Conservation (phyloP, 345 rosid species). For the Camelina neglecta region DNA sequence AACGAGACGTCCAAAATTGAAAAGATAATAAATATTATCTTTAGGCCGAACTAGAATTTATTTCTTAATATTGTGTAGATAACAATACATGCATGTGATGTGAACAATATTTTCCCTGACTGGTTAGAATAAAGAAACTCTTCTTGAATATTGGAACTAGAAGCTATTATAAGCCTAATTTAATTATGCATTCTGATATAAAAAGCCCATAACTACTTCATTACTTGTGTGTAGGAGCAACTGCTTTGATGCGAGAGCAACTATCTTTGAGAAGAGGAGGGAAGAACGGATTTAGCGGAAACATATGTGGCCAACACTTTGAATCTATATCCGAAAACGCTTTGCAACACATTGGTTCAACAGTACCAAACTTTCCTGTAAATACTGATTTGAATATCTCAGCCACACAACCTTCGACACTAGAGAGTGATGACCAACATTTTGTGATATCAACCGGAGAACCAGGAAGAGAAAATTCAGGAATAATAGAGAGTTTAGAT, state of each 20-base stretch:
- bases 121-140: not conserved
- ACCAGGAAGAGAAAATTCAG: not conserved
- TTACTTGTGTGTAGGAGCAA: not conserved
- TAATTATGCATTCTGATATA: not conserved
- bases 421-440: not conserved
- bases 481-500: not conserved
- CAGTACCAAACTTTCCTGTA: not conserved
- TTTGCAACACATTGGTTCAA: constrained; percentile 1
- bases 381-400: not conserved
- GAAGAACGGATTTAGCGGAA: not conserved
- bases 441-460: not conserved
- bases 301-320: constrained; percentile 7
- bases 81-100: no score
- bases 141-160: not conserved
- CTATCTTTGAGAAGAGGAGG: constrained; percentile 1
- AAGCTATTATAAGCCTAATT: not conserved
- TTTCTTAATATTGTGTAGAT: not conserved
- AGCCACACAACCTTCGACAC: not conserved
- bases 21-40: no score
- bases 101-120: not conserved
- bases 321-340: not conserved
- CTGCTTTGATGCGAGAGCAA: not conserved
- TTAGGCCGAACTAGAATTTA: not conserved
- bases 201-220: not conserved
- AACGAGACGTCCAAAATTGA: no score